Evolutionary conservation across 495 filamentous ascomycete species (phyloP).

Genomic region (Sabuloglossum arenarium): DNA sequence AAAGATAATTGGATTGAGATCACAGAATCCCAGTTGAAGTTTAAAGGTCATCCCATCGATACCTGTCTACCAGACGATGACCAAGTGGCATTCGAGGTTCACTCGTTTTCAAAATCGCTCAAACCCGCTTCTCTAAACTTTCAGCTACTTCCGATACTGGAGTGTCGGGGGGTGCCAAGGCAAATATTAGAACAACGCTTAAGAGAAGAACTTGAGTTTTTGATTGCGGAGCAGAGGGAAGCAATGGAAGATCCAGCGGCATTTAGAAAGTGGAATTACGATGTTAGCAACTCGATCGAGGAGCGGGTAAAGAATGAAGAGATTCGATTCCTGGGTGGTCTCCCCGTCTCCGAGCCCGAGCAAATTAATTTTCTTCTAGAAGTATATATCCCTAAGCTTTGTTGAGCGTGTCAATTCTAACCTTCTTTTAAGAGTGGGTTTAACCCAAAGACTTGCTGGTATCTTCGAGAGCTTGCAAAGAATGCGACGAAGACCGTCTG

Average conservation of each 20-base stretch:
- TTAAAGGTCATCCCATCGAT: constrained; percentile 31
- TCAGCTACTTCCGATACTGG: constrained; percentile 59
- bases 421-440: constrained; percentile 34
- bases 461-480: constrained; percentile 34
- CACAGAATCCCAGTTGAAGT: constrained; percentile 62
- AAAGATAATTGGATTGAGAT: constrained; percentile 51
- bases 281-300: constrained; percentile 11
- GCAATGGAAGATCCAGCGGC: constrained; percentile 27
- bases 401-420: background rate
- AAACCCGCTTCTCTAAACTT: constrained; percentile 46
- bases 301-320: constrained; percentile 11
- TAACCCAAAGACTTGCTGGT: constrained; percentile 31
- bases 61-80: constrained; percentile 20
- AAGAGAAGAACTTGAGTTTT: constrained; percentile 30
- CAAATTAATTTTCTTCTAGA: constrained; percentile 33
- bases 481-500: constrained; percentile 33
- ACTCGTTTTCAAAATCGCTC: constrained; percentile 37
- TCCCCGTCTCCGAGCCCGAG: constrained; percentile 31
- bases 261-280: constrained; percentile 36
- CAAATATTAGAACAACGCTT: constrained; percentile 37
- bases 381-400: constrained; percentile 11
- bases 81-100: constrained; percentile 54
- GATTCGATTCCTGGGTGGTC: constrained; percentile 24
- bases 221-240: constrained; percentile 37
- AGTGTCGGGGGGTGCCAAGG: constrained; percentile 37